Evolutionary conservation across 495 filamentous ascomycete genomes (phyloP).

Genomic region (Clohesyomyces aquaticus): DNA sequence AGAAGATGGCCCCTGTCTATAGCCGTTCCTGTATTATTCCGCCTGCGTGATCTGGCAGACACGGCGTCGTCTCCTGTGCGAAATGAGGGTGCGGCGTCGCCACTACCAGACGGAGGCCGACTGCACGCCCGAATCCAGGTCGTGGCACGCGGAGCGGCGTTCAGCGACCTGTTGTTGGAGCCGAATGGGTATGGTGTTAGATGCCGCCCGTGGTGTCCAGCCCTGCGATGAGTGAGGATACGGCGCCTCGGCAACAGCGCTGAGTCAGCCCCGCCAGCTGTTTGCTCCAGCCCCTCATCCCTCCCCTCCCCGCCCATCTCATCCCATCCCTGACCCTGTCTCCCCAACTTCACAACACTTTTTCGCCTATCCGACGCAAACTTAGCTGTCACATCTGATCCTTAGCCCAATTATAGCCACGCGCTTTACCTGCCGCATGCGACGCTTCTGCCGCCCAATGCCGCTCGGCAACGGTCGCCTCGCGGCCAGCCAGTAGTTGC

Average conservation of each 20-base stretch:
- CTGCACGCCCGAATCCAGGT: background rate
- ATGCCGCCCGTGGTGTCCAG: too few species aligned
- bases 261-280: too few species aligned
- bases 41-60: constrained; percentile 11
- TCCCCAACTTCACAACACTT: too few species aligned
- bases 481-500: background rate
- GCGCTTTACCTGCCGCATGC: background rate
- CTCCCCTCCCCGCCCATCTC: background rate
- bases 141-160: background rate
- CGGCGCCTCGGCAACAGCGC: too few species aligned
- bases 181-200: background rate
- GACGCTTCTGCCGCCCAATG: background rate
- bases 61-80: background rate
- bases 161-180: background rate
- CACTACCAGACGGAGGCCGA: background rate
- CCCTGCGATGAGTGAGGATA: too few species aligned
- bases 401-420: background rate
- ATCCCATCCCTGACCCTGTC: background rate
- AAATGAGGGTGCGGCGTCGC: background rate
- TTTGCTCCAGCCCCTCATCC: too few species aligned
- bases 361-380: background rate
- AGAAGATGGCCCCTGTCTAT: constrained; percentile 4
- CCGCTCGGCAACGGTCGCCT: background rate
- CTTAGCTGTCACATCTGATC: background rate
- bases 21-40: background rate